Percentiles rank a stretch among this genome's conserved stretches.
Evolutionary conservation across 768 basidiomycete genomes (phyloP).

Genomic region (Tricholoma sp.): DNA sequence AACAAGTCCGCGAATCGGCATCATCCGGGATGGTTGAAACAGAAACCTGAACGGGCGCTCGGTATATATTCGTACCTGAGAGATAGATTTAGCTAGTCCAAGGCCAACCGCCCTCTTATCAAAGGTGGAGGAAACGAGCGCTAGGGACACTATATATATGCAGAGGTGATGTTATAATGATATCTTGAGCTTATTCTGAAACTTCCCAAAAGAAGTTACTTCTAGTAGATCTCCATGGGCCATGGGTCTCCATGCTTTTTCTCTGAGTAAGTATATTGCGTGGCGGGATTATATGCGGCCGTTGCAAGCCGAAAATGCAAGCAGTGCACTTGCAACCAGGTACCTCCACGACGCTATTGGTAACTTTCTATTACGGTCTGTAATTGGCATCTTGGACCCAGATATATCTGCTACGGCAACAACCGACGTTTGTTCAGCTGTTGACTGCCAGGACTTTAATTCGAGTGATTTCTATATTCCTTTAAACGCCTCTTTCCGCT

Average conservation of each 20-base stretch:
- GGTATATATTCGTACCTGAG: too few species aligned
- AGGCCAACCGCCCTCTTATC: too few species aligned
- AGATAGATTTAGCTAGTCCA: neutral
- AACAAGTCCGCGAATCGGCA: neutral
- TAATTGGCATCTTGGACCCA: neutral
- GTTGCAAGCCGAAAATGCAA: neutral
- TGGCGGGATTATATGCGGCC: neutral
- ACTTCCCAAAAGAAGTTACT: too few species aligned
- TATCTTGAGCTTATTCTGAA: too few species aligned
- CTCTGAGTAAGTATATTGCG: neutral
- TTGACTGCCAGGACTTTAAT: neutral
- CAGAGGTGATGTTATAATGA: too few species aligned
- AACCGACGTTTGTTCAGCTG: neutral
- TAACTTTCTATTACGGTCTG: constrained; percentile 1
- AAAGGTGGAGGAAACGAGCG: too few species aligned
- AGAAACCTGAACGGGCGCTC: too few species aligned
- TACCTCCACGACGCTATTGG: neutral
- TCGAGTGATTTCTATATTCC: neutral
- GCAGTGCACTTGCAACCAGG: neutral
- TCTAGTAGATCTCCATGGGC: too few species aligned
- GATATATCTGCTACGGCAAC: neutral
- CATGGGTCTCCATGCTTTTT: neutral
- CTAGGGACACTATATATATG: too few species aligned
- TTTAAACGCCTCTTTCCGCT: neutral
- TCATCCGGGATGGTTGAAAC: too few species aligned